Conservation (phyloP, 441 rosid genomes). For the Erysimum pusillum region DNA sequence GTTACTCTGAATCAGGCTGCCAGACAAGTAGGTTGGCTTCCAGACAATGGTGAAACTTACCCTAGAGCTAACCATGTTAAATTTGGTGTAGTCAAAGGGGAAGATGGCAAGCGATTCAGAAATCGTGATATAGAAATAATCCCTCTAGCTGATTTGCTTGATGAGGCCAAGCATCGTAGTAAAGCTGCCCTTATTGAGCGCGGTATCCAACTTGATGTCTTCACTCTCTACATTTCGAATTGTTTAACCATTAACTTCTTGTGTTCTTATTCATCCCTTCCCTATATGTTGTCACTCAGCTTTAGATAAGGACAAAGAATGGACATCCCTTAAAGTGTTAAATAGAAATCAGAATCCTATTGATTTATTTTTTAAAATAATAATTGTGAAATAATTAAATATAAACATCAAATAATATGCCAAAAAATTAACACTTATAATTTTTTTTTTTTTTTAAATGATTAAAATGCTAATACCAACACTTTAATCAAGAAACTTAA, state of each 20-base stretch:
- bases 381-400: too few relatives aligned
- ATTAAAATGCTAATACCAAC: too few relatives aligned
- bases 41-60: slow-evolving; percentile 56
- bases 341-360: too few relatives aligned
- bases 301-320: slow-evolving; percentile 83
- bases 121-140: slow-evolving; percentile 87
- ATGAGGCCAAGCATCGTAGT: slow-evolving; percentile 88
- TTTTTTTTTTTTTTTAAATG: too few relatives aligned
- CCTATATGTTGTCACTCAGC: slow-evolving; percentile 28
- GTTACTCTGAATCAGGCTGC: slow-evolving; percentile 71
- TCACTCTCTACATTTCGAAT: slow-evolving; percentile 16
- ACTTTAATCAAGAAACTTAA: too few relatives aligned
- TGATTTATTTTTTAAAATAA: too few relatives aligned
- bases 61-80: slow-evolving; percentile 85
- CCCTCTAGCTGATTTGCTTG: slow-evolving; percentile 90
- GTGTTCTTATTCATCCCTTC: slow-evolving; percentile 14
- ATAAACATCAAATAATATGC: too few relatives aligned
- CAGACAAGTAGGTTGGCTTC: slow-evolving; percentile 85
- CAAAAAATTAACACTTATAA: too few relatives aligned
- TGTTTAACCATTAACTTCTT: slow-evolving; percentile 35
- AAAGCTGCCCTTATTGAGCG: slow-evolving; percentile 78
- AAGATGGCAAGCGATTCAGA: slow-evolving; percentile 91
- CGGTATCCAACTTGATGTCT: slow-evolving; percentile 55
- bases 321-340: too few relatives aligned
- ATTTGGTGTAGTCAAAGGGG: slow-evolving; percentile 93